phyloP scores from a whole-genome alignment of 352 stramenopile genomes.

The Blastocystis sp. region DNA sequence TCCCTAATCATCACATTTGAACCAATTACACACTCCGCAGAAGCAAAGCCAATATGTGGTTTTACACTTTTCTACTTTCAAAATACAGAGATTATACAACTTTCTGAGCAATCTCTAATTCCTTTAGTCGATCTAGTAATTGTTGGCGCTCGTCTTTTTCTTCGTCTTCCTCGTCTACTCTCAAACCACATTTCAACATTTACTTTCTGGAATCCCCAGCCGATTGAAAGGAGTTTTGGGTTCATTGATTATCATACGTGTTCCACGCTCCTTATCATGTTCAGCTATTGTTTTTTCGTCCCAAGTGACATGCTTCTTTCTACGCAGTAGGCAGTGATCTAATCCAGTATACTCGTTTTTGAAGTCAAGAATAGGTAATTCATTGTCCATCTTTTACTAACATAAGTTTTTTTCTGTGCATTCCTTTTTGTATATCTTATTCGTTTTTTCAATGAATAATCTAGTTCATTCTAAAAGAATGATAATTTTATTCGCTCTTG shows the following conservation, averaged over 20 bases:
- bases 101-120: background rate
- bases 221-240: constrained; percentile 80
- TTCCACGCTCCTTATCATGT: constrained; percentile 80
- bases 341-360: background rate
- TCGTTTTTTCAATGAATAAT: background rate
- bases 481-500: background rate
- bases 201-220: background rate
- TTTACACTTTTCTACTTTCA: background rate
- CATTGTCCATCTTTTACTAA: background rate
- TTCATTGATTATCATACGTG: constrained; percentile 85
- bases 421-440: background rate
- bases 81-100: background rate
- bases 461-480: background rate
- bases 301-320: constrained; percentile 71
- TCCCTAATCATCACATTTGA: background rate
- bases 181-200: background rate
- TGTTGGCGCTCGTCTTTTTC: background rate
- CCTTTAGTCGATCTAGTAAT: constrained; percentile 4
- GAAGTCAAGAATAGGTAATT: background rate
- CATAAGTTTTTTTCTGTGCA: background rate
- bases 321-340: background rate
- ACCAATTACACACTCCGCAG: background rate
- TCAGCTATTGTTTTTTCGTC: constrained; percentile 82
- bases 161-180: constrained; percentile 1
- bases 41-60: background rate